Evolutionary conservation across 1,284 basidiomycete species (phyloP).

Genomic region (Ustilago hordei): DNA sequence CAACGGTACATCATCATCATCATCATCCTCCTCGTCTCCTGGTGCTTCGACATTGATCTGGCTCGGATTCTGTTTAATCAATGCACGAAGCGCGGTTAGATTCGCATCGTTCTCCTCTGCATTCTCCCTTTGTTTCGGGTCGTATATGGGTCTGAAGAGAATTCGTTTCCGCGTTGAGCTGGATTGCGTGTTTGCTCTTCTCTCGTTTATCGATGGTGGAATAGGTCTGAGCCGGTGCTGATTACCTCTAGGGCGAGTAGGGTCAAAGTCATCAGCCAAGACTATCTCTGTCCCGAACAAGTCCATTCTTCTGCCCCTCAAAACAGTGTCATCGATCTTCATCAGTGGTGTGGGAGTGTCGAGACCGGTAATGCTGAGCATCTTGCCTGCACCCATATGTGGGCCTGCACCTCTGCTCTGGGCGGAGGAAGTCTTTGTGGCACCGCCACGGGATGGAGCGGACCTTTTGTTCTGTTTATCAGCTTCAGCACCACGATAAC

Average conservation of each 20-base stretch:
- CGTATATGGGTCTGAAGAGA: slow-evolving; percentile 37
- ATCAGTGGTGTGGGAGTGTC: slow-evolving; percentile 31
- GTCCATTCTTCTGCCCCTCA: slow-evolving; percentile 26
- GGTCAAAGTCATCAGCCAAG: slow-evolving; percentile 30
- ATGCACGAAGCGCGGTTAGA: slow-evolving; percentile 3
- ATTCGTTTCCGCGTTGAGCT: slow-evolving; percentile 22
- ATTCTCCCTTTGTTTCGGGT: slow-evolving; percentile 21
- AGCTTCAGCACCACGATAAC: slow-evolving; percentile 5
- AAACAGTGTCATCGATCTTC: slow-evolving; percentile 40
- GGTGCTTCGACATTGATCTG: not conserved
- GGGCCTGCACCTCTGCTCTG: not conserved
- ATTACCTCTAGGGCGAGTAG: slow-evolving; percentile 8
- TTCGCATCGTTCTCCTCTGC: not conserved
- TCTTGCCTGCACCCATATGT: slow-evolving; percentile 28
- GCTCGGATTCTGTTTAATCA: not conserved
- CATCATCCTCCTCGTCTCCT: not conserved
- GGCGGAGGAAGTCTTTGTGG: not conserved
- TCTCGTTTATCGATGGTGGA: not conserved
- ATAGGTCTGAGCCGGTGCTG: slow-evolving; percentile 35
- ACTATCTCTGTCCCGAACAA: slow-evolving; percentile 43
- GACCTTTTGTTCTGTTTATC: not conserved
- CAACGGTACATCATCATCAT: not conserved
- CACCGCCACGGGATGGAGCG: not conserved
- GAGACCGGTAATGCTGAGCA: slow-evolving; percentile 40
- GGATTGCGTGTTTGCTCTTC: slow-evolving; percentile 1